Percentiles rank a stretch among this genome's conserved stretches.
Evolutionary conservation across 2,329 filamentous ascomycete genomes (phyloP).

Genomic region (Dichotomopilus funicola): DNA sequence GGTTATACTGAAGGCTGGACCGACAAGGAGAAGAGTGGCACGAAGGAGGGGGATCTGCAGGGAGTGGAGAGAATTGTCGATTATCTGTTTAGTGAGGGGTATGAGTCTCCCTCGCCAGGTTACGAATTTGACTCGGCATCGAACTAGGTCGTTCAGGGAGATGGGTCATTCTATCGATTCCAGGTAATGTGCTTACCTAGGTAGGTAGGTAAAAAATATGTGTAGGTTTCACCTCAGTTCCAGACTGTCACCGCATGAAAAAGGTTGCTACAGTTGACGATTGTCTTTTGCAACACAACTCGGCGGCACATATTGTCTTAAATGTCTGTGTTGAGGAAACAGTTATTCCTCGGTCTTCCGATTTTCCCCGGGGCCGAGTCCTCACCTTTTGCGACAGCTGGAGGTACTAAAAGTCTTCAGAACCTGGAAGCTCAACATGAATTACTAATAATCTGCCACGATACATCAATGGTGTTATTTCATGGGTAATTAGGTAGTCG

Average conservation of each 20-base stretch:
- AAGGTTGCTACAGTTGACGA: not conserved
- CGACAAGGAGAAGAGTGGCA: conserved; percentile 31
- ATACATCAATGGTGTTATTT: not conserved
- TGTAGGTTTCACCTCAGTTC: not conserved
- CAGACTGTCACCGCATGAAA: too few relatives aligned
- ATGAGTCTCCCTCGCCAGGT: conserved; percentile 5
- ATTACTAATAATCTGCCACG: not conserved
- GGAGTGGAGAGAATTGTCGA: conserved; percentile 21
- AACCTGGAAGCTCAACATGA: not conserved
- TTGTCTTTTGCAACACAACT: too few relatives aligned
- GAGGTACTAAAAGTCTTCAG: not conserved
- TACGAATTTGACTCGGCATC: not conserved
- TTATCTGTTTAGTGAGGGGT: conserved; percentile 12
- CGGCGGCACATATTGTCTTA: not conserved
- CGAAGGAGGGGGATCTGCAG: conserved; percentile 32
- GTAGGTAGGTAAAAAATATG: not conserved
- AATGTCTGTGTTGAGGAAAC: not conserved
- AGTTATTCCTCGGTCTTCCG: not conserved
- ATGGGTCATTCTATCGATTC: not conserved
- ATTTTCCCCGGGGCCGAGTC: not conserved
- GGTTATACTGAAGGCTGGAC: conserved; percentile 37
- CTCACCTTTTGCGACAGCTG: not conserved
- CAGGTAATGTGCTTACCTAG: not conserved
- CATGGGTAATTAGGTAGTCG: not conserved
- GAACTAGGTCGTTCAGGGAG: not conserved